Conservation (phyloP, 179 eudicot species). For the Carnegiea gigantea region DNA sequence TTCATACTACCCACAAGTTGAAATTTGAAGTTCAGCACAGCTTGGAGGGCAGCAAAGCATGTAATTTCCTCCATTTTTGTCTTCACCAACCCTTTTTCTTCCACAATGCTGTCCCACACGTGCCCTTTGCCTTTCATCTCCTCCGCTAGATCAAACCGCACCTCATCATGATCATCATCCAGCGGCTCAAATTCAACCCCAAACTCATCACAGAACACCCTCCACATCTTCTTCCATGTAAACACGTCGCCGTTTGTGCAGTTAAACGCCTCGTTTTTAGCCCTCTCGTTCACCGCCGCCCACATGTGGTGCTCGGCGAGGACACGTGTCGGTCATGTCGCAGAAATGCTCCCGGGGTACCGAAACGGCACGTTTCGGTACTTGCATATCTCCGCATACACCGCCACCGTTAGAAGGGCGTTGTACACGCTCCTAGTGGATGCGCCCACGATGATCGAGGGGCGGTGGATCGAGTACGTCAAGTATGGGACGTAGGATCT, state of each 20-base stretch:
- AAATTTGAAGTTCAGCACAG: constrained; percentile 20
- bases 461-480: constrained; percentile 32
- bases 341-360: constrained; percentile 39
- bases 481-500: constrained; percentile 16
- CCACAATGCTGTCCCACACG: constrained; percentile 41
- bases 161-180: constrained; percentile 17
- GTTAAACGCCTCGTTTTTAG: constrained; percentile 33
- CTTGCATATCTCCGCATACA: constrained; percentile 33
- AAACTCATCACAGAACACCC: constrained; percentile 29
- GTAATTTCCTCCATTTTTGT: constrained; percentile 32
- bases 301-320: constrained; percentile 40
- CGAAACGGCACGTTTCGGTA: constrained; percentile 16
- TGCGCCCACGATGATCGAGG: constrained; percentile 38
- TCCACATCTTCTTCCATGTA: constrained; percentile 37
- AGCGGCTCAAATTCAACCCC: constrained; percentile 28
- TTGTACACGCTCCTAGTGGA: constrained; percentile 32
- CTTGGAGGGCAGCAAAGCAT: constrained; percentile 18
- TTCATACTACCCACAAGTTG: constrained; percentile 43
- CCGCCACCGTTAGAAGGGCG: constrained; percentile 12
- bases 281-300: constrained; percentile 24
- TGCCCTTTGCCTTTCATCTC: constrained; percentile 26
- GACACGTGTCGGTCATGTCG: constrained; percentile 33
- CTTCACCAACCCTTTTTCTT: constrained; percentile 32
- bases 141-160: constrained; percentile 30
- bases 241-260: constrained; percentile 42